Evolutionary conservation across 805 yeast species (phyloP).

Genomic region (Yarrowia osloensis): DNA sequence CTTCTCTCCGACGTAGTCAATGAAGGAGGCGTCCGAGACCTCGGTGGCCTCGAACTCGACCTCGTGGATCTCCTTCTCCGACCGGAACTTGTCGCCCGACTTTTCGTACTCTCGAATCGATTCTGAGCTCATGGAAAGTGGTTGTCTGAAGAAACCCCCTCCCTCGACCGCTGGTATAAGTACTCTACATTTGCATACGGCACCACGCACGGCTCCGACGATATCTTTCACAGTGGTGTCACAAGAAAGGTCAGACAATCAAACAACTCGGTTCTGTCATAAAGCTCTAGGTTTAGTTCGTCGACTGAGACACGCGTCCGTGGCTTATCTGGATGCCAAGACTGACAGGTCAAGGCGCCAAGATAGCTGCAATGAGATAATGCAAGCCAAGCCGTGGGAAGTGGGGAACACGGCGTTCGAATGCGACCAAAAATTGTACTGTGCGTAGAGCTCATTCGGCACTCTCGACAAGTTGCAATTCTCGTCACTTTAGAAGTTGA

Average conservation of each 20-base stretch:
- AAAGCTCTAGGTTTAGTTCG: neutral
- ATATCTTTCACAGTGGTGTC: neutral
- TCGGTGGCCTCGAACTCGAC: constrained; percentile 2
- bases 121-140: neutral
- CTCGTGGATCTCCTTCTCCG: neutral
- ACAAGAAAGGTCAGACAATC: neutral
- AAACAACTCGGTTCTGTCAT: neutral
- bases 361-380: neutral
- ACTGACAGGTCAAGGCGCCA: neutral
- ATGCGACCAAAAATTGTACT: too few relatives aligned
- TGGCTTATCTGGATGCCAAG: constrained; percentile 5
- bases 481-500: too few relatives aligned
- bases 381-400: neutral
- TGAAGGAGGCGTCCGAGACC: neutral
- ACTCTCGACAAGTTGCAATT: too few relatives aligned
- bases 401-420: too few relatives aligned
- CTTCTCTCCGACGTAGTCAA: constrained; percentile 12
- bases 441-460: too few relatives aligned
- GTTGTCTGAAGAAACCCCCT: neutral
- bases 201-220: neutral
- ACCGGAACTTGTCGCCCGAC: neutral
- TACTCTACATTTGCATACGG: neutral
- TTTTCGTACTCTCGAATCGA: neutral
- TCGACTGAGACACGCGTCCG: neutral
- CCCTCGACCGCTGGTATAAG: neutral